Evolutionary conservation across 345 rosid species (phyloP), one percentile per base, ranked within the genome.

Genomic region (Arabidopsis arenosa): DNA sequence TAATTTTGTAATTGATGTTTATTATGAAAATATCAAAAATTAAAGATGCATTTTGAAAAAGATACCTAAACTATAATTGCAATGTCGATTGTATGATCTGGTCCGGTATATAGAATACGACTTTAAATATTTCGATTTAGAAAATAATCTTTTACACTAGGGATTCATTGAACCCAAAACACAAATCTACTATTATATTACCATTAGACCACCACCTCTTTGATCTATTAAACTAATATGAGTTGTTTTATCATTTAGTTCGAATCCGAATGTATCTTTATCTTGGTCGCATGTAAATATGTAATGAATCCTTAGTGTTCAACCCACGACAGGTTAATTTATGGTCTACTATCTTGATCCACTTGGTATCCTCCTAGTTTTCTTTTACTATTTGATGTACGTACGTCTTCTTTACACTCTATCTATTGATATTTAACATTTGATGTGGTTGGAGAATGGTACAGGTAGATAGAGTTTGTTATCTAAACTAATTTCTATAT

Each of bases 321-420:
- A 37, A 61, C 33, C 57, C 66, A 52, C 66, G 49, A 28, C 26
- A 12, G 60, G 41, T 18, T 18, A 18, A 71, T 62, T 72, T 8
- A 71, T 36, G 52, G 76, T 73, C 59, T 60, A 72, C 3, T 26
- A 40, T 52, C 62, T 53, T 62, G 23, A 62, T 62, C 62, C 68
- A 63, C 70, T 53, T 73, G 54, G 56, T 15, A 63, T 63, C 18
- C 21, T 47, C 58, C 30, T 44, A 5, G 1, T 17, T 18, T 48
- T 41, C 13, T 41, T 41, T 11, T 41, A 41, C 4, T 11, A 40
- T 10, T 18, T 51, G 37, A 28, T 55, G 11, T 54, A 15, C 47
- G 39, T 9, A 14, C n/a, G n/a, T 49, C 55, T 49, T 49, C 48
- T 60, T 60, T 12, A 41, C 28, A 52, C 13, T 72, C 68, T 28